Conservation (phyloP, 345 rosid species). For the Melaleuca quinquenervia region DNA sequence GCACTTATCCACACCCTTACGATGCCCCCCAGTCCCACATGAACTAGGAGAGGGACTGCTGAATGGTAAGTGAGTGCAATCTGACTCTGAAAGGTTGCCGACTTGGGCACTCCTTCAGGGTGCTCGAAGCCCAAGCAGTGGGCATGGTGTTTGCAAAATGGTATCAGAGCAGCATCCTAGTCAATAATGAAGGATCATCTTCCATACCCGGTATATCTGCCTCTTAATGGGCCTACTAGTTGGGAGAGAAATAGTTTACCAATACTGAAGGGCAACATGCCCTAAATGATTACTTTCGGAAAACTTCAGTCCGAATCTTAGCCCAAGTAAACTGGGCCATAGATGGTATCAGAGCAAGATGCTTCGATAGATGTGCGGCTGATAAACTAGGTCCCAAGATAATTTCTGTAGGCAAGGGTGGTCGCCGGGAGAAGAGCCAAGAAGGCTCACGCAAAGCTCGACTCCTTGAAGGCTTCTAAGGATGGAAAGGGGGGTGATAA, state of each 20-base stretch:
- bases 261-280: not conserved
- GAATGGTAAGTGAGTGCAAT: not conserved
- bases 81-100: not conserved
- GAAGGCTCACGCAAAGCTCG: not conserved
- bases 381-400: not conserved
- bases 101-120: not conserved
- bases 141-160: not conserved
- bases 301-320: not conserved
- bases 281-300: not conserved
- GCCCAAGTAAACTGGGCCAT: not conserved
- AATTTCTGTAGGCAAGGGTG: not conserved
- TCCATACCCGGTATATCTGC: fast-evolving
- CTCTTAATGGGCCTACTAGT: not conserved
- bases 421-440: not conserved
- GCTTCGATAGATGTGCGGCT: not conserved
- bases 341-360: not conserved
- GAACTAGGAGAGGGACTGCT: not conserved
- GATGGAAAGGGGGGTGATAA: not conserved
- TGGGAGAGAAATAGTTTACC: not conserved
- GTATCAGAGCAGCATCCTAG: not conserved
- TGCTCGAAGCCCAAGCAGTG: not conserved
- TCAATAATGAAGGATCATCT: not conserved
- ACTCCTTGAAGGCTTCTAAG: not conserved
- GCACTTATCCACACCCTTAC: not conserved
- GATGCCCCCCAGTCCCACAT: not conserved